Percentiles rank a stretch among this genome's conserved stretches.
These are phyloP conservation scores for Abortiporus biennis DNA, from an alignment of 1,284 basidiomycete species.

Conservation along the genomic window DNA sequence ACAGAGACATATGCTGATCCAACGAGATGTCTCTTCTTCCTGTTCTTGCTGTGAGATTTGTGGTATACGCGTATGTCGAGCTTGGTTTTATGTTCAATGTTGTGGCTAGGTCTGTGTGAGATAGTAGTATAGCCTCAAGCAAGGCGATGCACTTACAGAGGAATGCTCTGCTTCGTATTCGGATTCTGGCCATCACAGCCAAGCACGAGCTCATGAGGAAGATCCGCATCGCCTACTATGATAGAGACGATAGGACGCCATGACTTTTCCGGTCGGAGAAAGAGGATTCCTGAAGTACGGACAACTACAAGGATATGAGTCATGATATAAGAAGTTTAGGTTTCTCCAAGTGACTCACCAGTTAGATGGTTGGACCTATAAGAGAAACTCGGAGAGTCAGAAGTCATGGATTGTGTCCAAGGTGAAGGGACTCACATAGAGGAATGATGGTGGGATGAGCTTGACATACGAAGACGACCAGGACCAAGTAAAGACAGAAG, in stretches of 20 bases:
- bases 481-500: no score
- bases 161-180: constrained; percentile 47
- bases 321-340: no score
- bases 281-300: constrained; percentile 25
- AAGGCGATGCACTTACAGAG: constrained; percentile 36
- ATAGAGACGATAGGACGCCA: constrained; percentile 61
- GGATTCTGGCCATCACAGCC: constrained; percentile 65
- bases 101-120: constrained; percentile 27
- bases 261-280: constrained; percentile 28
- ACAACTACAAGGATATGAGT: constrained; percentile 24
- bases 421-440: no score
- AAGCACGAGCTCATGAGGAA: constrained; percentile 46
- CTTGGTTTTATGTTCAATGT: constrained; percentile 30
- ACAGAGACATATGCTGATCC: constrained; percentile 42
- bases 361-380: no score
- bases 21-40: constrained; percentile 46
- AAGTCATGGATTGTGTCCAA: no score
- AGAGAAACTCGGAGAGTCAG: no score
- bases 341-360: no score
- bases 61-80: constrained; percentile 52
- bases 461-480: no score
- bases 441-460: no score
- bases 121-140: not conserved
- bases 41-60: constrained; percentile 45
- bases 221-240: constrained; percentile 39